phyloP scores from a whole-genome alignment of 257 asterid genomes.

The Lavandula angustifolia region DNA sequence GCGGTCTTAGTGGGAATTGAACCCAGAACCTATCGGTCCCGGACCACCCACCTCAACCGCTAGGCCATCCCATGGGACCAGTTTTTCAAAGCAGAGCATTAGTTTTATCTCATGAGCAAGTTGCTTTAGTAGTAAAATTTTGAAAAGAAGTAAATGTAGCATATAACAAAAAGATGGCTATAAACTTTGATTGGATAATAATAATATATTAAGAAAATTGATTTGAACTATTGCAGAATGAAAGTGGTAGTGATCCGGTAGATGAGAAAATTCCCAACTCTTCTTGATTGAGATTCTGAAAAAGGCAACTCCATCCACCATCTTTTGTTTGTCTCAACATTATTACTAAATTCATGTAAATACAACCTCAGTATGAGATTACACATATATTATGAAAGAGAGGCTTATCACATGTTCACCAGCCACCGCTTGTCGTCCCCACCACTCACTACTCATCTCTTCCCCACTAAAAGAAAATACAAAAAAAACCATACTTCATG shows the following conservation, averaged over 20 bases:
- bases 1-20: too few species aligned
- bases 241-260: not conserved
- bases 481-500: not conserved
- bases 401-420: slow-evolving; percentile 37
- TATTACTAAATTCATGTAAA: not conserved
- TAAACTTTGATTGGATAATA: not conserved
- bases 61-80: too few species aligned
- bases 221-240: not conserved
- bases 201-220: not conserved
- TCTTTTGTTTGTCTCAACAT: slow-evolving; percentile 1
- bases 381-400: slow-evolving; percentile 26
- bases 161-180: not conserved
- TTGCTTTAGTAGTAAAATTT: not conserved
- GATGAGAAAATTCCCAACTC: not conserved
- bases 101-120: not conserved
- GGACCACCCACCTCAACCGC: too few species aligned
- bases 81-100: too few species aligned
- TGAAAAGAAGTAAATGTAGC: not conserved
- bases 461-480: not conserved
- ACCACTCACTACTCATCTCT: slow-evolving; percentile 34
- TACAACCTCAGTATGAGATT: slow-evolving; percentile 10
- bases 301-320: not conserved
- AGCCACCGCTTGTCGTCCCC: slow-evolving; percentile 39
- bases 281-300: not conserved
- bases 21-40: too few species aligned